A percentile compares a stretch with the other conserved stretches of the same genome.
phyloP scores from a whole-genome alignment of 75 land plant species.

The Picea glauca region DNA sequence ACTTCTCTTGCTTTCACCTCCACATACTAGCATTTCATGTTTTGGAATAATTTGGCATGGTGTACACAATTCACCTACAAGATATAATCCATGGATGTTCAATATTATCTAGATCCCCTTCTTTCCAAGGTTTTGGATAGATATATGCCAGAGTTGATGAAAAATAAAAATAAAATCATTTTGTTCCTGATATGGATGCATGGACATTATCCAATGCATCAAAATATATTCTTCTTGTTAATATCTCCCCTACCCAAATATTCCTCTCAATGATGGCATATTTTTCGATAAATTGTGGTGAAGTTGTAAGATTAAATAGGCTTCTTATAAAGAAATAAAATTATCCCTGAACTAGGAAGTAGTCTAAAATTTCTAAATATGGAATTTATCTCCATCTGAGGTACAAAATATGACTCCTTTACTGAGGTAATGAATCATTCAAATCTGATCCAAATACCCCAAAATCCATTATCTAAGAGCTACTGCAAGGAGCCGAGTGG shows the following conservation, averaged over 20 bases:
- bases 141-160: too few relatives aligned
- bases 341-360: neutral
- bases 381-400: slow-evolving; percentile 14
- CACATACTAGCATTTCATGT: too few relatives aligned
- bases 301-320: slow-evolving; percentile 1
- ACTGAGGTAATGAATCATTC: neutral
- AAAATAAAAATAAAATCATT: too few relatives aligned
- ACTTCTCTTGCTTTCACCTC: too few relatives aligned
- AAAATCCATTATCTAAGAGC: slow-evolving; percentile 3
- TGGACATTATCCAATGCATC: too few relatives aligned
- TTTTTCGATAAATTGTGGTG: neutral
- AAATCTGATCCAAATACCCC: slow-evolving; percentile 1
- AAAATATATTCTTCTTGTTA: slow-evolving; percentile 14
- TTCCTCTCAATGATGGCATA: slow-evolving; percentile 9
- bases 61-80: too few relatives aligned
- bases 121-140: too few relatives aligned
- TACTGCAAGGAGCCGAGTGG: neutral
- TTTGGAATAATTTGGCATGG: too few relatives aligned
- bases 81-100: too few relatives aligned
- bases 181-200: too few relatives aligned
- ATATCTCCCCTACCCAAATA: slow-evolving; percentile 11
- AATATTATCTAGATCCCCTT: too few relatives aligned
- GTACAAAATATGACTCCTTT: slow-evolving; percentile 4
- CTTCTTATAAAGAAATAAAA: slow-evolving; percentile 2
- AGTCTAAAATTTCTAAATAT: neutral